Conservation (phyloP, 208 protist genomes). For the Leishmania tropica region DNA sequence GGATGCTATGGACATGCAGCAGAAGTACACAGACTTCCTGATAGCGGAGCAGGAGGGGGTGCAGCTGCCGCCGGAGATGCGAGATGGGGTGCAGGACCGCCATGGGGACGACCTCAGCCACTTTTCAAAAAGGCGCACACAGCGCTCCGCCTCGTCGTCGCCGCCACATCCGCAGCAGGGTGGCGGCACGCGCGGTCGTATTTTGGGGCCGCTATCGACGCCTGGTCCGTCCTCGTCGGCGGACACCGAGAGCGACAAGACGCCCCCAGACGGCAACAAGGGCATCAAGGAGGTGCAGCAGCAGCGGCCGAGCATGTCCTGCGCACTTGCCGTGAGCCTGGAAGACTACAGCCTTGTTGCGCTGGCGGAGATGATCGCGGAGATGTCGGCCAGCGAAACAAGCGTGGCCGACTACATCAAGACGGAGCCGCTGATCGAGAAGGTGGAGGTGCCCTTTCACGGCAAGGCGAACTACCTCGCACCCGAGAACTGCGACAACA, state of each 20-base stretch:
- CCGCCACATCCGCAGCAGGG: neutral
- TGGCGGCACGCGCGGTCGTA: neutral
- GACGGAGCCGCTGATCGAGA: conserved; percentile 79
- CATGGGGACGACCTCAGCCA: conserved; percentile 2
- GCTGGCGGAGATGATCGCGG: conserved; percentile 78
- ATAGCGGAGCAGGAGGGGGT: conserved; percentile 16
- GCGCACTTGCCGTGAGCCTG: conserved; percentile 52
- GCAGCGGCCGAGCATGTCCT: conserved; percentile 1
- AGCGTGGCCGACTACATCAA: conserved; percentile 66
- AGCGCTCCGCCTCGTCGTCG: neutral
- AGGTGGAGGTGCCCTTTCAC: conserved; percentile 78
- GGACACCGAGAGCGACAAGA: neutral
- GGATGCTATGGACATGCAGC: conserved; percentile 18
- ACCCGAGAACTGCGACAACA: conserved; percentile 88
- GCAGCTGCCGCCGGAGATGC: neutral
- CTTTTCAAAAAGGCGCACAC: neutral
- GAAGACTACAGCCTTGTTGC: conserved; percentile 85
- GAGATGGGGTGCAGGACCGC: neutral
- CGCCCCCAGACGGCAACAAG: neutral
- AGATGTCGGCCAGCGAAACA: conserved; percentile 60
- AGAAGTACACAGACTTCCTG: conserved; percentile 20
- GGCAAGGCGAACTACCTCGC: conserved; percentile 71
- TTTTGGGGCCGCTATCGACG: neutral
- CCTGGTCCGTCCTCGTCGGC: neutral
- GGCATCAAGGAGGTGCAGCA: neutral